A percentile compares a stretch with the other conserved stretches of the same genome.
These are phyloP conservation scores for Stevia rebaudiana DNA, from an alignment of 140 eudicot genomes.

Conservation along the genomic window DNA sequence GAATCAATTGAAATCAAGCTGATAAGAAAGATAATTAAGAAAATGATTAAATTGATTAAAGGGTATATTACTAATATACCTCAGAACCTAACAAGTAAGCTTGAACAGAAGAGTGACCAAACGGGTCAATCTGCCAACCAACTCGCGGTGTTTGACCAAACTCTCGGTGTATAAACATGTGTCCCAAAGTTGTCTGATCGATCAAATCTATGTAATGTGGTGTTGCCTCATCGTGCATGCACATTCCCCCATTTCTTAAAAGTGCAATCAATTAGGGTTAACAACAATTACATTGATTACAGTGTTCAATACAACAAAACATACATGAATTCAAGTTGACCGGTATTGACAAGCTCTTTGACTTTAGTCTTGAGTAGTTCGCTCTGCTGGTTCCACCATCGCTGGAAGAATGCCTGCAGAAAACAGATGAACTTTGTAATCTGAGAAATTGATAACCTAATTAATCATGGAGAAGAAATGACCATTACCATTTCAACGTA, in stretches of 20 bases:
- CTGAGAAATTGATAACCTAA: neutral
- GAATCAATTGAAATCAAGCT: neutral
- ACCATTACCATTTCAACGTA: conserved; percentile 77
- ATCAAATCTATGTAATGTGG: conserved; percentile 92
- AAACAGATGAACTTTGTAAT: neutral
- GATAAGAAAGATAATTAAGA: neutral
- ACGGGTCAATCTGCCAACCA: conserved; percentile 98
- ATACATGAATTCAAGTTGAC: conserved; percentile 97
- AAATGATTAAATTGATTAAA: neutral
- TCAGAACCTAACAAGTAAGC: conserved; percentile 97
- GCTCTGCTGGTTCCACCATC: conserved; percentile 99
- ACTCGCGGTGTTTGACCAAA: conserved; percentile 84
- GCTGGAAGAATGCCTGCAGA: conserved; percentile 78
- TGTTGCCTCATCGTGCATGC: conserved; percentile 99
- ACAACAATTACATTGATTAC: neutral
- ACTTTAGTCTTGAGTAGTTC: conserved; percentile 59
- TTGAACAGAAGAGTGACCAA: conserved; percentile 96
- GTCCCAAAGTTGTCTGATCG: conserved; percentile 95
- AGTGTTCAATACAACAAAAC: conserved; percentile 8
- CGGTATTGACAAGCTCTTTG: conserved; percentile 74
- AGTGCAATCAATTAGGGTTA: conserved; percentile 13
- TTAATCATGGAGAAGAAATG: neutral
- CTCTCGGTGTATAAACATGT: conserved; percentile 54
- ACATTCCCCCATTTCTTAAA: conserved; percentile 92
- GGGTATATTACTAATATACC: too few species aligned